Evolutionary conservation across 306 rosid genomes (phyloP).

Genomic region (Abrus precatorius): DNA sequence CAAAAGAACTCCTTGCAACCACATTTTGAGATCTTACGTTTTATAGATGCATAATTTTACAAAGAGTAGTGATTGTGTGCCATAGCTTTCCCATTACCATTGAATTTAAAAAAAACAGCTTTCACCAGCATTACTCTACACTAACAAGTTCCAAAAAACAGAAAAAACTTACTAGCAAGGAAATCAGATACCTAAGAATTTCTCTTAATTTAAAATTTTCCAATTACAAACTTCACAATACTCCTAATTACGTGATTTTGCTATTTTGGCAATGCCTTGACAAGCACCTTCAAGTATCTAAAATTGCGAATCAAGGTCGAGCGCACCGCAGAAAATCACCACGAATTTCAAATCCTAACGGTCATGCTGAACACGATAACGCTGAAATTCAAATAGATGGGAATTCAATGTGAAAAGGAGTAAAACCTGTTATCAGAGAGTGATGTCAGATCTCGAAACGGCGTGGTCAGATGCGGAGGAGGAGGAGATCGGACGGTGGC

Average conservation of each 20-base stretch:
- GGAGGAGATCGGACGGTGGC: constrained; percentile 52
- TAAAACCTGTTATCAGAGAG: constrained; percentile 45
- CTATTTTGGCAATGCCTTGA: neutral
- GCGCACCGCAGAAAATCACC: neutral
- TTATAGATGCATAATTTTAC: constrained; percentile 7
- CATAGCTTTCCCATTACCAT: constrained; percentile 16
- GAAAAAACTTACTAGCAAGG: neutral
- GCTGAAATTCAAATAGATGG: neutral
- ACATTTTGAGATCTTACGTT: constrained; percentile 5
- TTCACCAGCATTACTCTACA: constrained; percentile 1
- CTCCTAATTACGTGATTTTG: constrained; percentile 25
- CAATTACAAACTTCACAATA: constrained; percentile 16
- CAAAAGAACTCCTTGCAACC: constrained; percentile 12
- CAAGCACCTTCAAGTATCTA: neutral
- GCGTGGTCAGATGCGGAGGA: constrained; percentile 40
- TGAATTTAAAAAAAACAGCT: neutral
- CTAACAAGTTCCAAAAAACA: neutral
- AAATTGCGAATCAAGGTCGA: constrained; percentile 42
- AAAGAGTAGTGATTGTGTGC: neutral
- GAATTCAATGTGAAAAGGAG: neutral
- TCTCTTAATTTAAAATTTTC: neutral
- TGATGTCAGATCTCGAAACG: constrained; percentile 47
- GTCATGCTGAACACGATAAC: neutral
- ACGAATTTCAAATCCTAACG: constrained; percentile 13
- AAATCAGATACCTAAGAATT: constrained; percentile 28